phyloP scores from a whole-genome alignment of 2,329 filamentous ascomycete genomes.

The Penicillium sp. region DNA sequence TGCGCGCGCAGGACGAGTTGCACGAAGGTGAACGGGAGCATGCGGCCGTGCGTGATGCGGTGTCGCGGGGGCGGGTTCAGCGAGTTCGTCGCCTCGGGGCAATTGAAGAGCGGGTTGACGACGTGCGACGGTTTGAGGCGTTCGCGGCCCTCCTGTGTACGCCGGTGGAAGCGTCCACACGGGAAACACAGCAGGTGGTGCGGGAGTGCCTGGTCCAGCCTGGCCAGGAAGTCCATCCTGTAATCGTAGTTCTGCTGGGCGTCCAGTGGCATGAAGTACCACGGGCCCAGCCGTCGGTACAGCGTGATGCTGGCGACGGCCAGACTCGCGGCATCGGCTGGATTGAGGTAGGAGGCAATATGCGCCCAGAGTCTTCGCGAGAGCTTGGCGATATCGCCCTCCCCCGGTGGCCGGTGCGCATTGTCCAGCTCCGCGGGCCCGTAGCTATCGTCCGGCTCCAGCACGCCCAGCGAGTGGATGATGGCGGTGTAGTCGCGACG shows the following conservation, averaged over 20 bases:
- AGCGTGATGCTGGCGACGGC: constrained; percentile 51
- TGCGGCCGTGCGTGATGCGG: constrained; percentile 54
- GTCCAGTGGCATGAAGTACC: constrained; percentile 41
- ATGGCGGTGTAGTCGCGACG: constrained; percentile 37
- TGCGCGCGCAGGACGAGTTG: constrained; percentile 55
- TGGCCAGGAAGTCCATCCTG: constrained; percentile 51
- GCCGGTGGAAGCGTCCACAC: constrained; percentile 55
- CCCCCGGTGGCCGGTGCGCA: constrained; percentile 33
- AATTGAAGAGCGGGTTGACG: constrained; percentile 57
- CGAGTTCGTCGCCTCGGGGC: constrained; percentile 53
- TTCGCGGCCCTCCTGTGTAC: constrained; percentile 54
- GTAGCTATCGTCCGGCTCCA: constrained; percentile 28
- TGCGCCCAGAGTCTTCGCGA: constrained; percentile 47
- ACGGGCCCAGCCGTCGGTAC: constrained; percentile 42
- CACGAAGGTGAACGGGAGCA: constrained; percentile 57
- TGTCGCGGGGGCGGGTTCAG: constrained; percentile 49
- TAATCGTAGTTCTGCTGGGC: constrained; percentile 46
- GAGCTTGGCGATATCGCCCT: constrained; percentile 47
- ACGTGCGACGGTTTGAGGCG: constrained; percentile 53
- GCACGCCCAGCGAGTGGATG: constrained; percentile 35
- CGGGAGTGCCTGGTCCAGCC: constrained; percentile 53
- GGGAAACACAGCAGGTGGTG: constrained; percentile 59
- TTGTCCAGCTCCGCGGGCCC: constrained; percentile 14
- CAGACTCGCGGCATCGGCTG: constrained; percentile 50
- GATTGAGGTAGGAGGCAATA: constrained; percentile 44